These are phyloP conservation scores for Cordyceps cicadae DNA, from an alignment of 2,329 filamentous ascomycete genomes.

Conservation along the genomic window DNA sequence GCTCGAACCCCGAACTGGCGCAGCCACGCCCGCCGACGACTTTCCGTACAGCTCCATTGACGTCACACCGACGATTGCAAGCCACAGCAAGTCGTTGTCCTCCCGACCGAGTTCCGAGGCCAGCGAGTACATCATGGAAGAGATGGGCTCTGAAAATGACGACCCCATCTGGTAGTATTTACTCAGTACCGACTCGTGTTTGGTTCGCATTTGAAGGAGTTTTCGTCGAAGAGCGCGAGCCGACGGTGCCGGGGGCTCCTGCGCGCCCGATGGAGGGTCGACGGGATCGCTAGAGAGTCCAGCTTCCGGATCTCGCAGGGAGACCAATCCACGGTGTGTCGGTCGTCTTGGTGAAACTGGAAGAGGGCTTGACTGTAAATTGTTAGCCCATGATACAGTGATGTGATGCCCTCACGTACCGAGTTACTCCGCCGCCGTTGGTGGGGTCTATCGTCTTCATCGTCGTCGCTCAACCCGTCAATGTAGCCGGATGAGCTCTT, in stretches of 20 bases:
- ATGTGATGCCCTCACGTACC: constrained; percentile 38
- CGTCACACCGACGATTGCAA: constrained; percentile 89
- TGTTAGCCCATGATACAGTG: constrained; percentile 9
- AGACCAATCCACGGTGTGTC: constrained; percentile 51
- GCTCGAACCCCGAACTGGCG: constrained; percentile 47
- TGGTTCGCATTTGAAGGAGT: constrained; percentile 64
- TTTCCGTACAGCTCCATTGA: constrained; percentile 87
- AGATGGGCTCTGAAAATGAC: constrained; percentile 90
- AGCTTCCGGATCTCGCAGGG: constrained; percentile 39
- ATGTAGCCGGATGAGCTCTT: constrained; percentile 72
- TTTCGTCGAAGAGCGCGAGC: constrained; percentile 63
- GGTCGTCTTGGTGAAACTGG: constrained; percentile 55
- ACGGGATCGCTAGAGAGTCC: constrained; percentile 40
- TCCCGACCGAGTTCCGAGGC: constrained; percentile 92
- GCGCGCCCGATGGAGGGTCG: constrained; percentile 50
- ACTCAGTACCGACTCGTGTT: constrained; percentile 68
- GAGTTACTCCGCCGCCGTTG: constrained; percentile 85
- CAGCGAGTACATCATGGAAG: constrained; percentile 87
- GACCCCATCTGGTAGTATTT: constrained; percentile 81
- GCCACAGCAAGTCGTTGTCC: constrained; percentile 93
- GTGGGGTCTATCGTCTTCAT: constrained; percentile 65
- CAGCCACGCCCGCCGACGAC: constrained; percentile 70
- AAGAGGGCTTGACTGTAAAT: constrained; percentile 53
- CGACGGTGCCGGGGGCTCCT: constrained; percentile 55
- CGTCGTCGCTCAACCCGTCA: constrained; percentile 57